Evolutionary conservation across 441 rosid species (phyloP), one percentile per base, ranked within the genome.

Genomic region (Capsella rubella): DNA sequence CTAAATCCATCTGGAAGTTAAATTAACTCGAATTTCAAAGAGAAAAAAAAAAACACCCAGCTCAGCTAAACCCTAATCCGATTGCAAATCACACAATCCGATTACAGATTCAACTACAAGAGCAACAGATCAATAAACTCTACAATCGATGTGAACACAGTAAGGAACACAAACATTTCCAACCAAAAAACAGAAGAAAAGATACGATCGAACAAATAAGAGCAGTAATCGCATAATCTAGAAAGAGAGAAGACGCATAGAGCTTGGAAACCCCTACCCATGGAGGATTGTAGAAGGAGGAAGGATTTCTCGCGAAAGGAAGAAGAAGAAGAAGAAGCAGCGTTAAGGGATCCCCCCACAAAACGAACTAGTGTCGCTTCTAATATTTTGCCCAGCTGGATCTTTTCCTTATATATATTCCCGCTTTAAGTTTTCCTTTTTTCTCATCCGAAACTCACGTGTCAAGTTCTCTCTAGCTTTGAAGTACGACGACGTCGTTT

Each of bases 191-290:
- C 3, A 12, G 10, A 58, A 6, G 6, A 39, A n/a, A 58, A 65
- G 45, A 28, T 63, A 58, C 65, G 51, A 71, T 58, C 76, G 31
- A 71, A n/a, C 31, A 29, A 67, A 67, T 9, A 10, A 21, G 52
- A 32, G 25, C 3, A 13, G 49, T 12, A 7, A 40, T 29, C 46
- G 8, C 12, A 69, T 18, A 58, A 59, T 4, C 29, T 40, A 51
- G 3, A 18, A 4, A 45, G 45, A 12, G 5, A 62, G 65, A 28
- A 32, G 40, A 39, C 15, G 37, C 0, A 10, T 1, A 49, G 52
- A 46, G 71, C 61, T 70, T 31, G 39, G 68, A 25, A 51, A 70
- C 29, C 67, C 45, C 37, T 77, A 77, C 80, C 76, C 80, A 77
- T 77, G 63, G 63, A 42, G 58, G 73, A 71, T 51, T 42, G 11